These are phyloP conservation scores for Baudoinia panamericana DNA, from an alignment of 495 filamentous ascomycete species.

Conservation along the genomic window DNA sequence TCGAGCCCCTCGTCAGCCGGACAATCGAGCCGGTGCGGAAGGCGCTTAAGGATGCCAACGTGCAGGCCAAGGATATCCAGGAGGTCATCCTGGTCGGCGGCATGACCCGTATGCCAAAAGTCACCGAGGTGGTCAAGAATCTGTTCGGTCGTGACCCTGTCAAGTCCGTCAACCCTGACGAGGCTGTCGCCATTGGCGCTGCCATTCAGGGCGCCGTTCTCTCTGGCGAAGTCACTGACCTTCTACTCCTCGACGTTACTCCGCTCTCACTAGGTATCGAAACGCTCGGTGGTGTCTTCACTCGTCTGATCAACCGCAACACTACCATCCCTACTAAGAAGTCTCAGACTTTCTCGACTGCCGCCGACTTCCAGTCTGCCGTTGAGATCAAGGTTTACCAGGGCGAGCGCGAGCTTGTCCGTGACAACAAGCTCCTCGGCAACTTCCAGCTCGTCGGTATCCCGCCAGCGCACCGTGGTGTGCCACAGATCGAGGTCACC, in stretches of 20 bases:
- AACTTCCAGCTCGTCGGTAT: conserved; percentile 99
- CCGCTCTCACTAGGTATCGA: conserved; percentile 98
- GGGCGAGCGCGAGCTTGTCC: conserved; percentile 98
- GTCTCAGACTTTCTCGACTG: conserved; percentile 96
- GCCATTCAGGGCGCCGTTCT: conserved; percentile 97
- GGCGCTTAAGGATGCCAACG: conserved; percentile 91
- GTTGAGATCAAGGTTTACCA: conserved; percentile 99
- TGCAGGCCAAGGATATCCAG: conserved; percentile 91
- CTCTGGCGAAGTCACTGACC: conserved; percentile 90
- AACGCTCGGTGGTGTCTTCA: conserved; percentile 98
- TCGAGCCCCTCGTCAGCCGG: conserved; percentile 77
- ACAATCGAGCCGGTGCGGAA: conserved; percentile 91
- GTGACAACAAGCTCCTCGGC: conserved; percentile 96
- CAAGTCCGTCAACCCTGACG: conserved; percentile 98
- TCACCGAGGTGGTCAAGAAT: conserved; percentile 89
- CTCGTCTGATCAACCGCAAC: conserved; percentile 98
- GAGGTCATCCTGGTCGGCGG: conserved; percentile 98
- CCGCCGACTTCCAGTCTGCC: conserved; percentile 97
- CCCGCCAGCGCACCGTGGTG: conserved; percentile 91
- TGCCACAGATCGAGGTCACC: conserved; percentile 95
- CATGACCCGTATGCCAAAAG: conserved; percentile 99
- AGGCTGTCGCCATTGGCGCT: conserved; percentile 97
- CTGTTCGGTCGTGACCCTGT: conserved; percentile 97
- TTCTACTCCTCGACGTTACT: conserved; percentile 92
- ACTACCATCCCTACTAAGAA: conserved; percentile 99